phyloP scores from a whole-genome alignment of 2,329 filamentous ascomycete species.

The Alternaria viburni region DNA sequence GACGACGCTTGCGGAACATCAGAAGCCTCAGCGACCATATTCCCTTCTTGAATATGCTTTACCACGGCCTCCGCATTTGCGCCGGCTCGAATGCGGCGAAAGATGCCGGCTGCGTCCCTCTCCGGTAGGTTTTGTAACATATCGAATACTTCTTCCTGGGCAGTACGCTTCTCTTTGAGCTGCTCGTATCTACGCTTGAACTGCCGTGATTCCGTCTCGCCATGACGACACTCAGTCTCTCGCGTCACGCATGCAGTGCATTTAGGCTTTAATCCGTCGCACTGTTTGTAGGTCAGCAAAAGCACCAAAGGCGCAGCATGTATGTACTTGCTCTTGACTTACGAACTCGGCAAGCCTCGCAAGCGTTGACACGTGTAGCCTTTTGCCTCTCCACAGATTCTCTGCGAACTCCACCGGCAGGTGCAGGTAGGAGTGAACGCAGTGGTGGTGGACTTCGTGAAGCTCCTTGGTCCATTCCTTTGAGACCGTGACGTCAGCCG shows the following conservation, averaged over 20 bases:
- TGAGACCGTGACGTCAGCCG: neutral
- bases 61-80: conserved; percentile 16
- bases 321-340: conserved; percentile 15
- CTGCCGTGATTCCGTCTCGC: conserved; percentile 3
- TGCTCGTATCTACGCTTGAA: conserved; percentile 14
- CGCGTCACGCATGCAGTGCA: conserved; percentile 11
- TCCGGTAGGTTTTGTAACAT: conserved; percentile 15
- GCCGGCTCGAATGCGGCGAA: conserved; percentile 21
- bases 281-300: conserved; percentile 8
- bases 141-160: conserved; percentile 19
- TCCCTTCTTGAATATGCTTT: conserved; percentile 14
- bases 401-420: neutral
- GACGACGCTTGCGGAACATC: conserved; percentile 16
- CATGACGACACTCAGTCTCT: conserved; percentile 12
- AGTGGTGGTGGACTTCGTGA: neutral
- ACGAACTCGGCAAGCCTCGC: conserved; percentile 14
- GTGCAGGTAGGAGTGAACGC: conserved; percentile 9
- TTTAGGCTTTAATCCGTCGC: conserved; percentile 9
- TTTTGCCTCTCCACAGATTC: neutral
- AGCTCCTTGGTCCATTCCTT: conserved; percentile 1
- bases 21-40: conserved; percentile 17
- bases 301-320: neutral
- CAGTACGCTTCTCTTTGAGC: conserved; percentile 6
- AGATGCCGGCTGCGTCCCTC: conserved; percentile 14
- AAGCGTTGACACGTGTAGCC: conserved; percentile 4